Base-by-base conservation (phyloP, 179 eudicot genomes). In the Beta corolliflora region DNA sequence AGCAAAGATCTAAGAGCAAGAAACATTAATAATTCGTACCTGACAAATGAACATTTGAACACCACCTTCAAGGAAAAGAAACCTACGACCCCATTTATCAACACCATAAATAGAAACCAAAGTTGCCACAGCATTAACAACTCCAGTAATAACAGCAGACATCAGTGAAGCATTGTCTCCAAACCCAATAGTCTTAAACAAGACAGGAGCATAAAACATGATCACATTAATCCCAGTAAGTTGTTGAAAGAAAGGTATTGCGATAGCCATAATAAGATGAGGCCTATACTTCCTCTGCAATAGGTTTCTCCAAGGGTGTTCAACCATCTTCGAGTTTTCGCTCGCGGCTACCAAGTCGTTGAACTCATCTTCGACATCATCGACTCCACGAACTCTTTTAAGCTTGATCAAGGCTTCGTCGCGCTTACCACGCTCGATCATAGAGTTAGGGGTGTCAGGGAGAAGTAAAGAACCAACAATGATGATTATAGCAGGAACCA, bases 121-220 rank as follows among this genome's bases (percentile, higher is more conserved):
- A 21, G 83, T 81, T 1, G 80, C 83, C 1, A 67, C 16, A 4
- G 45, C 83, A 68, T 81, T 81, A 15, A 68, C 70, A 76, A 18
- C 75, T 0, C 83, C 80, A 6, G 70, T 81, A 45, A 81, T 76
- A 44, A 81, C 80, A 67, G 80, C 80, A 6, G 80, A 81, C 80
- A 81, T 76, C 10, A 81, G 84, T 0, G 84, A 81, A 29, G 77
- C 77, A 77, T 81, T 13, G 4, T 68, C 76, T 23, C 13, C 52
- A 46, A 81, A 81, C 52, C 83, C 83, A 55, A 81, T 81, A 0
- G 83, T 81, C 71, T 76, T 76, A 46, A 81, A 81, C 71, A 76
- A 52, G 21, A 81, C 77, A 48, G 80, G 80, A 1, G 84, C 84
- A 59, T 81, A 76, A 18, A 81, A 81, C 84, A 81, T 76, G 9